Conservation (phyloP, 352 stramenopile genomes). For the Phytopythium delawarense region DNA sequence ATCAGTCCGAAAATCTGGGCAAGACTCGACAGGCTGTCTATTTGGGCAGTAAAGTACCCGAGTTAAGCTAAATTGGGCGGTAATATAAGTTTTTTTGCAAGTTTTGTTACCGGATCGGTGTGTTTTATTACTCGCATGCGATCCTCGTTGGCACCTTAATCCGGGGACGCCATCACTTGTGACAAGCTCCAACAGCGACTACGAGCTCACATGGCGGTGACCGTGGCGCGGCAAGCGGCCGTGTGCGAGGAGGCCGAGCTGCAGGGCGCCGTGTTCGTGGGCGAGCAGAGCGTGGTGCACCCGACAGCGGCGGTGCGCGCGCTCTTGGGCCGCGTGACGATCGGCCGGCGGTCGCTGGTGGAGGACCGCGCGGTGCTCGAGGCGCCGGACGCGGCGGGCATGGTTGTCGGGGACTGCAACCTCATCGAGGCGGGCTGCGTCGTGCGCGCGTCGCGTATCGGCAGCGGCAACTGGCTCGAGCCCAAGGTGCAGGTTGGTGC, state of each 20-base stretch:
- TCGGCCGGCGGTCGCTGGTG: slow-evolving; percentile 72
- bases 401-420: slow-evolving; percentile 62
- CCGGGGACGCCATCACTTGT: too few relatives aligned
- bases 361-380: slow-evolving; percentile 57
- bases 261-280: slow-evolving; percentile 34
- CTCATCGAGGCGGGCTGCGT: slow-evolving; percentile 77
- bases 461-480: slow-evolving; percentile 76
- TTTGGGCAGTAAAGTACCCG: too few relatives aligned
- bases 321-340: slow-evolving; percentile 26
- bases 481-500: slow-evolving; percentile 42
- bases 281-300: slow-evolving; percentile 40
- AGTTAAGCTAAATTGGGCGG: too few relatives aligned
- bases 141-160: too few relatives aligned
- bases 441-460: slow-evolving; percentile 50
- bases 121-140: too few relatives aligned
- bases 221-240: slow-evolving; percentile 26
- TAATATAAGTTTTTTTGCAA: too few relatives aligned
- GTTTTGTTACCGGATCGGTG: too few relatives aligned
- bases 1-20: too few relatives aligned
- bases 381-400: slow-evolving; percentile 18
- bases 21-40: too few relatives aligned
- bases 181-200: too few relatives aligned
- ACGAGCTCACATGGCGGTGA: slow-evolving; percentile 6
- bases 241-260: slow-evolving; percentile 54
- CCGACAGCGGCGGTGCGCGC: slow-evolving; percentile 38